Evolutionary conservation across 2,329 filamentous ascomycete genomes (phyloP), one percentile per base, ranked within the genome.

Genomic region (Colletotrichum sublineola): DNA sequence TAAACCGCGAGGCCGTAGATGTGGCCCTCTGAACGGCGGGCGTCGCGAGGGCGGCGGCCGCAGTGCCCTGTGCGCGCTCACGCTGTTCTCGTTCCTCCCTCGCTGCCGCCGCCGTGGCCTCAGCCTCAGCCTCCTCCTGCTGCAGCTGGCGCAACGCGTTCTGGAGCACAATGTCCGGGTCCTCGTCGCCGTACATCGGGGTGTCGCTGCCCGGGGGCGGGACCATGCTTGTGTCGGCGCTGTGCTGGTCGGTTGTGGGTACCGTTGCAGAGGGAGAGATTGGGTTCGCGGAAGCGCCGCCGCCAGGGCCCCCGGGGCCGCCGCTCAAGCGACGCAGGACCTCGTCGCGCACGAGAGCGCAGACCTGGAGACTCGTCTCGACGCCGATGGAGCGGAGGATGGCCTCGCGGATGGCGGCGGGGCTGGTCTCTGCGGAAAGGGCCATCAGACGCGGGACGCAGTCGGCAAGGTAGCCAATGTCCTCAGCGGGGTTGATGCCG

Each of bases 401-500:
- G 63, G 87, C 84, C 68, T 92, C 90, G 55, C 86, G 84, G 68
- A 92, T 90, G 57, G 88, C 86, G 52, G 87, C 84, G 0, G 89
- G 89, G 64, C 87, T 90, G 1, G 88, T 91, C 73, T 91, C 88
- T 38, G 87, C 78, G 12, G 84, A 84, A 73, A 92, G 84, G 73
- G 81, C 84, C 86, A 91, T 89, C 78, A 90, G 86, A 65, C 88
- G 85, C 20, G 88, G 88, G 7, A 92, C 83, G 65, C 87, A 87
- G 72, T 91, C 89, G 77, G 88, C 84, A 3, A 92, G 83, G 78
- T 91, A 92, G 56, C 83, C 83, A 42, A 92, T 85, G 75, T 91
- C 88, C 65, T 88, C 86, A 55, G 86, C 86, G 0, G 84, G 83
- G 74, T 88, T 86, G 48, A 82, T 74, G 24, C 82, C 82, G 1